Conservation (phyloP, 2,329 filamentous ascomycete genomes). For the Proliferodiscus dingleyae region DNA sequence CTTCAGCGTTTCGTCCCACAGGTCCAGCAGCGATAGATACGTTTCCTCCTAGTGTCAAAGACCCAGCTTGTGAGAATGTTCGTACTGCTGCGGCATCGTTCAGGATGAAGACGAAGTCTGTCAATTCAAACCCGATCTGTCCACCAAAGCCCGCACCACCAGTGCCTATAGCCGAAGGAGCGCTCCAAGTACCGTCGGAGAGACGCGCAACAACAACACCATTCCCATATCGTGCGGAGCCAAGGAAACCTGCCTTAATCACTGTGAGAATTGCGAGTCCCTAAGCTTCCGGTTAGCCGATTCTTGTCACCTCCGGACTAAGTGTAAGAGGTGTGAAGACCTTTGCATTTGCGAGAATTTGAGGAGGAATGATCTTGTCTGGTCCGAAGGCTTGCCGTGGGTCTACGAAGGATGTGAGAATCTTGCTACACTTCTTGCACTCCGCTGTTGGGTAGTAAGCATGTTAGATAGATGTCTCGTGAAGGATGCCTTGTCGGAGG, state of each 20-base stretch:
- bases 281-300: slow-evolving; percentile 33
- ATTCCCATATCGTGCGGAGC: slow-evolving; percentile 75
- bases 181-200: slow-evolving; percentile 73
- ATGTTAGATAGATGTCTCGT: slow-evolving; percentile 16
- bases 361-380: slow-evolving; percentile 93
- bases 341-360: slow-evolving; percentile 87
- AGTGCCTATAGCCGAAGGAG: slow-evolving; percentile 75
- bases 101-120: slow-evolving; percentile 96
- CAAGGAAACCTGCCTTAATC: slow-evolving; percentile 81
- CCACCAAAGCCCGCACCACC: slow-evolving; percentile 79
- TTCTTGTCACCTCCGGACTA: background rate
- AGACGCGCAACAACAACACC: slow-evolving; percentile 78
- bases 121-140: slow-evolving; percentile 82
- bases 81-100: slow-evolving; percentile 87
- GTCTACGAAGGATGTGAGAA: slow-evolving; percentile 90
- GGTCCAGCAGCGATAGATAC: slow-evolving; percentile 94
- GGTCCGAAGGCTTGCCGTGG: slow-evolving; percentile 89
- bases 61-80: slow-evolving; percentile 89
- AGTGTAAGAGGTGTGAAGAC: slow-evolving; percentile 38
- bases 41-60: slow-evolving; percentile 89
- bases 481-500: slow-evolving; percentile 10
- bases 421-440: slow-evolving; percentile 96
- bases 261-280: slow-evolving; percentile 83
- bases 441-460: slow-evolving; percentile 63
- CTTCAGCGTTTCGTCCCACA: slow-evolving; percentile 90